Percentiles rank a stretch among this genome's conserved stretches.
Conservation (phyloP, 169 alveolate species). For the Plasmodium fragile region DNA sequence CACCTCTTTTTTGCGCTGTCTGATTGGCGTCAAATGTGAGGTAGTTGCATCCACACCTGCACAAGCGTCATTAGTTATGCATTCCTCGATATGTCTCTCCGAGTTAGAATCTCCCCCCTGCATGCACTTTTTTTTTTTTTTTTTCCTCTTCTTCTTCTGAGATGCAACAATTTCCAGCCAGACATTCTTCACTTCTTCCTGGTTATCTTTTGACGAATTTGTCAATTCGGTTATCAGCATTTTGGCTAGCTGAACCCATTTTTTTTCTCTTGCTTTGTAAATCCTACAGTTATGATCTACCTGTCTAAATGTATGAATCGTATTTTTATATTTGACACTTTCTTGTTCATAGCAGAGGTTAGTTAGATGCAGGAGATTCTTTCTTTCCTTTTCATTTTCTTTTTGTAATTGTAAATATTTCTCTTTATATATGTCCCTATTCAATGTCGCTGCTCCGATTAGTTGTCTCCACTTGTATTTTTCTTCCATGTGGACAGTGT, state of each 20-base stretch:
- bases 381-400: constrained; percentile 20
- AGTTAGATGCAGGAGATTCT: constrained; percentile 1
- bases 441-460: constrained; percentile 17
- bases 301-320: constrained; percentile 18
- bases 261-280: constrained; percentile 32
- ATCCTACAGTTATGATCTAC: constrained; percentile 19
- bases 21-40: not conserved
- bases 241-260: constrained; percentile 39
- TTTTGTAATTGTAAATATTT: constrained; percentile 9
- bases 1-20: not conserved
- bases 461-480: constrained; percentile 47
- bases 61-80: not conserved
- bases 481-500: constrained; percentile 12
- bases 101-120: not conserved
- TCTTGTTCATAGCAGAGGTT: constrained; percentile 41
- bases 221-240: constrained; percentile 11
- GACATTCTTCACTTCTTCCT: constrained; percentile 12
- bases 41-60: not conserved
- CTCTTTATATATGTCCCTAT: constrained; percentile 14
- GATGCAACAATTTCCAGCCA: constrained; percentile 59
- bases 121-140: not conserved
- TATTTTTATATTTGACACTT: constrained; percentile 30
- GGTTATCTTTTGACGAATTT: constrained; percentile 4
- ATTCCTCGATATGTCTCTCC: not conserved
- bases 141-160: not conserved